These are phyloP conservation scores for Pythium myriotylum DNA, from an alignment of 352 stramenopile species.

Conservation along the genomic window DNA sequence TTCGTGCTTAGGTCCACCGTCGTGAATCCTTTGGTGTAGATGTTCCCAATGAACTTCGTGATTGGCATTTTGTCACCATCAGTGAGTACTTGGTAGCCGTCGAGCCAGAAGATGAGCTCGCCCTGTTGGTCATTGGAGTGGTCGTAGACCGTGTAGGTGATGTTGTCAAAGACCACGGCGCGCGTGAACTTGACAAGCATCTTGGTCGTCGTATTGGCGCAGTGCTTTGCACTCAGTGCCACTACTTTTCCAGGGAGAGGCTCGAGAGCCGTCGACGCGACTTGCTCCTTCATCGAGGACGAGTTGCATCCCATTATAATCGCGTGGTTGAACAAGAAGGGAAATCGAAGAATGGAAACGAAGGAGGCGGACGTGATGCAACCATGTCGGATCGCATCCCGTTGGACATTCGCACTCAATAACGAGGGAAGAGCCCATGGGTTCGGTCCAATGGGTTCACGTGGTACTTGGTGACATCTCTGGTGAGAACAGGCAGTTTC, in stretches of 20 bases:
- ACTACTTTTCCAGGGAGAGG: not conserved
- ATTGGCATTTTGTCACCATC: not conserved
- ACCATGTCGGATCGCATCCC: too few relatives aligned
- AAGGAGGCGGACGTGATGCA: too few relatives aligned
- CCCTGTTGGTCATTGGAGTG: not conserved
- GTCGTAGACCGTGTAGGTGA: constrained; percentile 1
- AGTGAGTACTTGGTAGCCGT: constrained; percentile 4
- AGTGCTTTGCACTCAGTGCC: not conserved
- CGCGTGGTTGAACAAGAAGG: not conserved
- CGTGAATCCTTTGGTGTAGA: constrained; percentile 2
- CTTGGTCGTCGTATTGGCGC: constrained; percentile 1
- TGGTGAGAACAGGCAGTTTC: too few relatives aligned
- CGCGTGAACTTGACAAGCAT: constrained; percentile 7
- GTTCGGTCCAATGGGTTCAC: not conserved
- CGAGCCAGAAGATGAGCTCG: constrained; percentile 1
- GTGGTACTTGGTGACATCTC: not conserved
- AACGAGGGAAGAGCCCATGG: too few relatives aligned
- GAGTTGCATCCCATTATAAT: not conserved
- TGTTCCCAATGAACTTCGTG: constrained; percentile 1
- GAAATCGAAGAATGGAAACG: not conserved
- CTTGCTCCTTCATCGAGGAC: constrained; percentile 3
- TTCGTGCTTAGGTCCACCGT: not conserved
- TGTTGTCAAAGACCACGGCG: constrained; percentile 12
- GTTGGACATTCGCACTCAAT: too few relatives aligned
- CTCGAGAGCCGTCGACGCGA: not conserved